Evolutionary conservation across 768 basidiomycete genomes (phyloP).

Genomic region (Kwoniella pini): DNA sequence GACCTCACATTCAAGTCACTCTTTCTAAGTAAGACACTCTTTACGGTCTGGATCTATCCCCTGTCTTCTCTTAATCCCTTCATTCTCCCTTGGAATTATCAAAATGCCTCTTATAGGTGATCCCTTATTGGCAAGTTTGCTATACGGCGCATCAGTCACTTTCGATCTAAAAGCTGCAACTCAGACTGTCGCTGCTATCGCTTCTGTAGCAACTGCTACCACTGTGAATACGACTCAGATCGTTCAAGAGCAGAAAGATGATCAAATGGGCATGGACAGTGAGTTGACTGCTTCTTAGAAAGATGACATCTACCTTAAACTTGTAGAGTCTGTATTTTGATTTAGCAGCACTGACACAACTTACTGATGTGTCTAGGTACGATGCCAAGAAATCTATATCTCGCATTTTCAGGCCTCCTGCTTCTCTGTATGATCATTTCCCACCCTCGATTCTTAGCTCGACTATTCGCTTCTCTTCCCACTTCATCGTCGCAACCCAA

Average conservation of each 20-base stretch:
- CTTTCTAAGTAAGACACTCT: conserved; percentile 2
- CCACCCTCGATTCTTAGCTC: conserved; percentile 46
- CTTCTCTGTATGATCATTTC: conserved; percentile 38
- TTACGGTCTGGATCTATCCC: not conserved
- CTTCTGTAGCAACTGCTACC: not conserved
- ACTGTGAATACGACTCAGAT: conserved; percentile 23
- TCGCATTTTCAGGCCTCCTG: conserved; percentile 34
- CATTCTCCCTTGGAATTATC: not conserved
- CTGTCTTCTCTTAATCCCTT: not conserved
- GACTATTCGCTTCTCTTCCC: conserved; percentile 41
- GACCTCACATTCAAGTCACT: too few relatives aligned
- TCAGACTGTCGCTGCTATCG: conserved; percentile 5
- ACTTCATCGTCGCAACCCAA: not conserved
- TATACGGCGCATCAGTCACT: conserved; percentile 6
- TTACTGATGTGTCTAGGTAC: conserved; percentile 14
- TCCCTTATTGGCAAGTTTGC: conserved; percentile 18
- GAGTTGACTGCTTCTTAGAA: conserved; percentile 19
- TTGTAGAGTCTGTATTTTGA: too few relatives aligned
- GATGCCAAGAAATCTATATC: conserved; percentile 36
- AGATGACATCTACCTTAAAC: too few relatives aligned
- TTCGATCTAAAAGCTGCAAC: conserved; percentile 8
- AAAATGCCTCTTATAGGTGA: conserved; percentile 40
- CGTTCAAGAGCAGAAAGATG: conserved; percentile 17
- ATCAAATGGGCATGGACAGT: conserved; percentile 28
- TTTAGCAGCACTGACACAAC: not conserved